Evolutionary conservation across 2,329 filamentous ascomycete genomes (phyloP).

Genomic region (Ophiostoma sp.): DNA sequence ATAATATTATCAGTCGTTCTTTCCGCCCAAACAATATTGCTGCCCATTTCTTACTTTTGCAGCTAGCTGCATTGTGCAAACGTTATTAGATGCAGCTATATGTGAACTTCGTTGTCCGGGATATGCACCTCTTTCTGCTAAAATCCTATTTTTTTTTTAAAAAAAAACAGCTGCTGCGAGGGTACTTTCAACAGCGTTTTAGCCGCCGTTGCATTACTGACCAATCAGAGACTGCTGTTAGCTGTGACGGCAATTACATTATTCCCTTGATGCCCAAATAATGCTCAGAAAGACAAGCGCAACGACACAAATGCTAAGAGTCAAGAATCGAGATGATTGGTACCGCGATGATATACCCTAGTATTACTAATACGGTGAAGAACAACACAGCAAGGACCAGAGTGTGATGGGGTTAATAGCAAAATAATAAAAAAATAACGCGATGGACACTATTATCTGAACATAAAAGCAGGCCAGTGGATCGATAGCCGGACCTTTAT

Average conservation of each 20-base stretch:
- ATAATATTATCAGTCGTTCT: neutral
- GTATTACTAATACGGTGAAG: neutral
- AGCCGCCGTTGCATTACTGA: neutral
- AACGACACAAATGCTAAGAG: neutral
- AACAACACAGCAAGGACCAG: neutral
- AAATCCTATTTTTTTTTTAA: neutral
- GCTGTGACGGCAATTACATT: neutral
- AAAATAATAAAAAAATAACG: neutral
- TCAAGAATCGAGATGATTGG: neutral
- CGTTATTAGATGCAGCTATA: neutral
- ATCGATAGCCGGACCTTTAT: neutral
- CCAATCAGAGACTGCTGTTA: neutral
- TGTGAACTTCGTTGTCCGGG: neutral
- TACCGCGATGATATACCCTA: neutral
- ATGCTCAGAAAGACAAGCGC: neutral
- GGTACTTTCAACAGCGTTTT: conserved; percentile 3
- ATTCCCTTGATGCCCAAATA: conserved; percentile 11
- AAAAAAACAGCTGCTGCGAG: neutral
- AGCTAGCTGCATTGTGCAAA: neutral
- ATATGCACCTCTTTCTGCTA: neutral
- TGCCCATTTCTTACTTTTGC: conserved; percentile 7
- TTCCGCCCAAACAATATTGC: conserved; percentile 2
- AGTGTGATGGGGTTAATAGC: neutral
- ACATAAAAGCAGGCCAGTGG: neutral
- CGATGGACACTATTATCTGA: neutral